Base-by-base conservation (phyloP, 1,284 basidiomycete species). In the Apiotrichum gamsii region DNA sequence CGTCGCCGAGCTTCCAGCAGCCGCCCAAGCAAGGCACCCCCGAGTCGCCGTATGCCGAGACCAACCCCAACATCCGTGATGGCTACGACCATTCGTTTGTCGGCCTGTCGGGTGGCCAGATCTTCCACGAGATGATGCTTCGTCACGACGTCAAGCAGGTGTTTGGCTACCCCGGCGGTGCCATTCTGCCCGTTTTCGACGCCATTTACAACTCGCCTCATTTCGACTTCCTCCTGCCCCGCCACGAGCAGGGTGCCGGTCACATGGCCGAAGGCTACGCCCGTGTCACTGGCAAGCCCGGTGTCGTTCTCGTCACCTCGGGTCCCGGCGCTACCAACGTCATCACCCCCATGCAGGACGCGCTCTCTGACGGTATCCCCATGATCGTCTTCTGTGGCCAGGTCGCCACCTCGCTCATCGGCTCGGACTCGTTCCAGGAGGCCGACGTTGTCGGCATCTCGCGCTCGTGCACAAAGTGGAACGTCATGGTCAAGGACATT, bases 91-190 rank as follows among this genome's bases (percentile, higher is more conserved):
- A 70, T 57, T 65, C 68, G 62, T 96, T 98, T 65, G 81, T 97
- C 48, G 94, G 94, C 52, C 82, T 94, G 74, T 89, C 90, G 16
- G 94, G 94, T 28, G 94, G 94, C 30, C 81, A 96, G 72, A 96
- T 98, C 67, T 96, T 98, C 76, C 91, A 98, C 72, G 93, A 98
- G 75, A 97, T 98, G 94, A 96, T 98, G 90, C 84, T 93, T 50
- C 80, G 94, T 45, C 94, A 98, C 72, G 82, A 81, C 49, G 93
- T 98, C 64, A 95, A 94, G 74, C 88, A 97, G 67, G 82, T 98
- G 43, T 98, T 98, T 67, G 94, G 94, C 39, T 98, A 98, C 74
- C 94, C 94, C 15, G 94, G 94, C 39, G 91, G 93, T 54, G 94
- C 94, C 40, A 97, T 97, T 67, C 82, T 97, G 16, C 95, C 94